These are phyloP conservation scores for Lichtheimia corymbifera DNA, from an alignment of 371 early-diverging fungal species.

Conservation along the genomic window DNA sequence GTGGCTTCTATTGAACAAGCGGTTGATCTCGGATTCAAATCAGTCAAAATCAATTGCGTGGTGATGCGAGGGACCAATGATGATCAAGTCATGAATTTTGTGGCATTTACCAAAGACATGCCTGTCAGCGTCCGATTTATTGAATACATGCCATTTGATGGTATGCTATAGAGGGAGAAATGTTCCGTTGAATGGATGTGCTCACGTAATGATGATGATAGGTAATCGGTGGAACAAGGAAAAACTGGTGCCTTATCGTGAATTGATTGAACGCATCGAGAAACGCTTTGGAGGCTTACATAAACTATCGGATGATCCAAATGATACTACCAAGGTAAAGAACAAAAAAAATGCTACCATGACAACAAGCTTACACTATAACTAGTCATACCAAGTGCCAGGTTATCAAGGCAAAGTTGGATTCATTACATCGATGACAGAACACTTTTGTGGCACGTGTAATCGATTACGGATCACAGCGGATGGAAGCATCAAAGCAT, in stretches of 20 bases:
- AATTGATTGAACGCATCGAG: conserved; percentile 65
- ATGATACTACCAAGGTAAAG: conserved; percentile 85
- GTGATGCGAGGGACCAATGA: conserved; percentile 89
- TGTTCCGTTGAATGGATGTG: not conserved
- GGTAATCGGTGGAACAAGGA: conserved; percentile 87
- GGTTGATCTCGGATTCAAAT: conserved; percentile 57
- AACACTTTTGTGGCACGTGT: conserved; percentile 92
- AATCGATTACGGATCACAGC: conserved; percentile 92
- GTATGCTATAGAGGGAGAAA: conserved; percentile 32
- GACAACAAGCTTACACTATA: not conserved
- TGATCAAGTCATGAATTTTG: conserved; percentile 80
- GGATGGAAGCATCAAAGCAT: conserved; percentile 92
- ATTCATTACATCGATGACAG: conserved; percentile 95
- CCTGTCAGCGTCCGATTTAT: conserved; percentile 88
- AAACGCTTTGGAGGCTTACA: conserved; percentile 57
- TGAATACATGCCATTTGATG: conserved; percentile 98
- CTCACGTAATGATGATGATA: conserved; percentile 17
- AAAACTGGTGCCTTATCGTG: conserved; percentile 84
- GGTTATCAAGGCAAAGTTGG: conserved; percentile 88
- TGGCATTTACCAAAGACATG: conserved; percentile 75
- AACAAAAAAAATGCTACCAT: not conserved
- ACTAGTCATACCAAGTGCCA: conserved; percentile 61
- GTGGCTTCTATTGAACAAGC: conserved; percentile 76
- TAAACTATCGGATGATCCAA: conserved; percentile 70
- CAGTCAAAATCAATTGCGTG: conserved; percentile 89